Percentiles rank a stretch among this genome's conserved stretches.
phyloP scores from a whole-genome alignment of 805 yeast genomes.

The Jamesozyma lodderae region DNA sequence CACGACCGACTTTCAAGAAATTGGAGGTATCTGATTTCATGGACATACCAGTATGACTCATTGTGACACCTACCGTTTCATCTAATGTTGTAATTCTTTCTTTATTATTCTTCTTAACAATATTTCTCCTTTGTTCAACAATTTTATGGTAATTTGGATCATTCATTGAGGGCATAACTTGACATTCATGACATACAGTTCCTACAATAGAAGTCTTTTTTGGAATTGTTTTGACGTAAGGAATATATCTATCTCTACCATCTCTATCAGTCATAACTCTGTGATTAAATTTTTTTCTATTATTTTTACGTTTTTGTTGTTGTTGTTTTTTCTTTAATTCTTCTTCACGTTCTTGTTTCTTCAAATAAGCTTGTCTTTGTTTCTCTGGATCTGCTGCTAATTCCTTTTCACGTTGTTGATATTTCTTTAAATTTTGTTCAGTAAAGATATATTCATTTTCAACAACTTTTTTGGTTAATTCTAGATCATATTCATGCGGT shows the following conservation, averaged over 20 bases:
- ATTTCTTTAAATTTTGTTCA: slow-evolving; percentile 68
- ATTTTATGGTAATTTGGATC: slow-evolving; percentile 65
- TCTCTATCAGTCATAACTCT: slow-evolving; percentile 33
- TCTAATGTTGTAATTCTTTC: slow-evolving; percentile 59
- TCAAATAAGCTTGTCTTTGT: slow-evolving; percentile 29
- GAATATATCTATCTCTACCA: slow-evolving; percentile 46
- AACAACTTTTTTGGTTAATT: slow-evolving; percentile 68
- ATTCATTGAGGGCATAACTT: slow-evolving; percentile 65
- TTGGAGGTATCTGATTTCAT: slow-evolving; percentile 64
- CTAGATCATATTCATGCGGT: slow-evolving; percentile 79
- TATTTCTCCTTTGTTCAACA: slow-evolving; percentile 46
- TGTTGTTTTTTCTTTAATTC: slow-evolving; percentile 32
- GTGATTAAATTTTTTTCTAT: slow-evolving; percentile 26
- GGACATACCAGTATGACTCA: slow-evolving; percentile 79
- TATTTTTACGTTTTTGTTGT: slow-evolving; percentile 32
- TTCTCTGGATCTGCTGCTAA: slow-evolving; percentile 31
- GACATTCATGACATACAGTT: slow-evolving; percentile 86
- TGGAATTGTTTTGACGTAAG: slow-evolving; percentile 80
- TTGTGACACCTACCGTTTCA: slow-evolving; percentile 79
- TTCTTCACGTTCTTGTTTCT: slow-evolving; percentile 29
- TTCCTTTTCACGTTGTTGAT: slow-evolving; percentile 32
- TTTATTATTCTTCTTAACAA: slow-evolving; percentile 41
- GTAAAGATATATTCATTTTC: slow-evolving; percentile 81
- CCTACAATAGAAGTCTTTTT: slow-evolving; percentile 81
- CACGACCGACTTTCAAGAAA: slow-evolving; percentile 48